Base-by-base conservation (phyloP, 352 stramenopile species). In the Albugo candida region DNA sequence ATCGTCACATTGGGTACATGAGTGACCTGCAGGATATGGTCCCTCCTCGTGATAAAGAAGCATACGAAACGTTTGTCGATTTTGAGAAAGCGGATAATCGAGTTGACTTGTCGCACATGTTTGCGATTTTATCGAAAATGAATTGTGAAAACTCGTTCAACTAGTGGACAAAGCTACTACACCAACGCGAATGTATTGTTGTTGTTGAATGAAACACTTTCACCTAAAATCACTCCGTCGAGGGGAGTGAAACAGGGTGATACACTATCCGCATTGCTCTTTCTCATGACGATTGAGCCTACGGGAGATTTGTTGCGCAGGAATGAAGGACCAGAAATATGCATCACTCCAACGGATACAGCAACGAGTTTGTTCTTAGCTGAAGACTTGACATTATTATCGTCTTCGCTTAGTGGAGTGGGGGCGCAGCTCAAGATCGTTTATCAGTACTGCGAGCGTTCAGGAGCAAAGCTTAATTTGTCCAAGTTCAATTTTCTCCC, bases 61-160 rank as follows among this genome's bases (percentile, higher is more conserved):
- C 38, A 10, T 43, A 43, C 38, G 38, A 3, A 3, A 19, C 20
- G 3, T 43, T 43, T 24, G 3, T 43, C 38, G 38, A 43, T 24
- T 43, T 43, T 8, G 17, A 43, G 38, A 43, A 43, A 24, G 38
- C 38, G 38, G 3, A 24, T 8, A 8, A 43, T 24, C 52, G 53
- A 13, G 58, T 61, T 8, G 37, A 56, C 37, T 54, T 46, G 45
- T 13, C 0, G 35, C 58, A 61, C 35, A 44, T 61, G 27, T 27
- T 45, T 2, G 35, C 45, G 1, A 40, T 64, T 2, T 49, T 64
- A 10, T 12, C 27, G 14, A 55, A 24, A 8, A 43, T 61, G 49
- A 41, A 44, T 3, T 51, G 54, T 34, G 58, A 53, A 0, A 10
- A n/a, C 0, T 5, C 10, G 1, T 61, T 64, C 37, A n/a, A 17